phyloP scores from a whole-genome alignment of 1,284 basidiomycete species.

The Coniferiporia sulphurascens region DNA sequence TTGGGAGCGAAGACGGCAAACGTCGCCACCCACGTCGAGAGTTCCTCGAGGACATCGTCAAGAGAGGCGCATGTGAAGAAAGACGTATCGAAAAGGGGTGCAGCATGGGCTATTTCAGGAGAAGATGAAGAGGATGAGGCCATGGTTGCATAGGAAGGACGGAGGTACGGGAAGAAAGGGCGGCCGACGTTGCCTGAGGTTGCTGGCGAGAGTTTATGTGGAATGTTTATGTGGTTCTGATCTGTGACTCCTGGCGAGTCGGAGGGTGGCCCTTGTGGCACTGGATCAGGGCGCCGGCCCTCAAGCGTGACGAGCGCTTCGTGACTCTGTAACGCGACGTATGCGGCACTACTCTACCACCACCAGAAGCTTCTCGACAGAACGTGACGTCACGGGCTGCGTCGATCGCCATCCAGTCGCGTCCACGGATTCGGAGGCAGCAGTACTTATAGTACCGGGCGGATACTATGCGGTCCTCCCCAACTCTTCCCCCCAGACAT shows the following conservation, averaged over 20 bases:
- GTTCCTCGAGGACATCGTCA: slow-evolving; percentile 84
- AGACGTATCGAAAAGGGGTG: slow-evolving; percentile 43
- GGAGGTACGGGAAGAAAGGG: slow-evolving; percentile 5
- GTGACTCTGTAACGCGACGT: too few species aligned
- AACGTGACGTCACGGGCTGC: not conserved
- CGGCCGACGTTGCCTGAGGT: slow-evolving; percentile 7
- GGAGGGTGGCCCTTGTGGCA: not conserved
- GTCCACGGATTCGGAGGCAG: too few species aligned
- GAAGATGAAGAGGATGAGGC: slow-evolving; percentile 61
- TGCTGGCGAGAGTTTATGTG: not conserved
- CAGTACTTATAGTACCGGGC: not conserved
- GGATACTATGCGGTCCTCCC: not conserved
- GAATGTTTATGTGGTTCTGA: not conserved
- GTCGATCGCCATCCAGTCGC: not conserved
- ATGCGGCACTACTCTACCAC: not conserved
- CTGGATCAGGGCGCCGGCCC: not conserved
- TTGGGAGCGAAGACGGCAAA: slow-evolving; percentile 7
- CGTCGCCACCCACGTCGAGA: slow-evolving; percentile 60
- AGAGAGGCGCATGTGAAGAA: slow-evolving; percentile 58
- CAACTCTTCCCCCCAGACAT: not conserved
- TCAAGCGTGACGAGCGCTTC: not conserved
- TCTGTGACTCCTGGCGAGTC: not conserved
- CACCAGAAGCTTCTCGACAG: not conserved
- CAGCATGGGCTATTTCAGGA: slow-evolving; percentile 58
- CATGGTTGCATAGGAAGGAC: slow-evolving; percentile 30